These are phyloP conservation scores for Daldinia grandis DNA, from an alignment of 495 filamentous ascomycete genomes.

Conservation along the genomic window DNA sequence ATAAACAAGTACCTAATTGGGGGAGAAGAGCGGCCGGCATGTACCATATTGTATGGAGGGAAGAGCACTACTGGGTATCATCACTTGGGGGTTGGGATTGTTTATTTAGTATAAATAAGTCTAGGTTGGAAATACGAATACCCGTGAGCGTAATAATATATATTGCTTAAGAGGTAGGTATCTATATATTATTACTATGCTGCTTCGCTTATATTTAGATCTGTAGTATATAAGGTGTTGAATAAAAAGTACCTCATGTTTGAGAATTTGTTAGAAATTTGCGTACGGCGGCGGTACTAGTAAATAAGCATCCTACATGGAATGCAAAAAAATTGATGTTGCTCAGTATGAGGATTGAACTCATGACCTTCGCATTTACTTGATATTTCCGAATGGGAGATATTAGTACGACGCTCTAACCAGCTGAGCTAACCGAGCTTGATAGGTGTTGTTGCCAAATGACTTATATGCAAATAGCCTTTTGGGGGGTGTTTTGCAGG, in stretches of 20 bases:
- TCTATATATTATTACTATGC: too few species aligned
- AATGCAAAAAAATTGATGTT: not conserved
- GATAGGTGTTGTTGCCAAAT: not conserved
- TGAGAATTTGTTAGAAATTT: too few species aligned
- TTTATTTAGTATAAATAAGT: not conserved
- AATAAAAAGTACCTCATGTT: too few species aligned
- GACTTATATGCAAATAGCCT: not conserved
- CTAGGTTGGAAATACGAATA: slow-evolving; percentile 5
- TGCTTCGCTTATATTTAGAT: too few species aligned
- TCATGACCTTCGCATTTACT: slow-evolving; percentile 15
- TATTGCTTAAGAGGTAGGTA: too few species aligned
- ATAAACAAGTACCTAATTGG: not conserved
- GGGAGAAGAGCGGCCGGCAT: not conserved
- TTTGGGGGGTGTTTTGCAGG: not conserved
- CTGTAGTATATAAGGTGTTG: too few species aligned
- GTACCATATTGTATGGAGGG: not conserved
- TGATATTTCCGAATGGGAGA: slow-evolving; percentile 3
- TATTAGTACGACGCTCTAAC: slow-evolving; percentile 18
- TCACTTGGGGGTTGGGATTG: not conserved
- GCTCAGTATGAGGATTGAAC: slow-evolving; percentile 14
- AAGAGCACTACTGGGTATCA: not conserved
- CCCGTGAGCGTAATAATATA: not conserved
- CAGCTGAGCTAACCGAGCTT: slow-evolving; percentile 10
- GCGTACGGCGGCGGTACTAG: too few species aligned
- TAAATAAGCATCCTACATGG: too few species aligned